These are phyloP conservation scores for Solanum aculeatissimum DNA, from an alignment of 305 asterid genomes.

Conservation along the genomic window DNA sequence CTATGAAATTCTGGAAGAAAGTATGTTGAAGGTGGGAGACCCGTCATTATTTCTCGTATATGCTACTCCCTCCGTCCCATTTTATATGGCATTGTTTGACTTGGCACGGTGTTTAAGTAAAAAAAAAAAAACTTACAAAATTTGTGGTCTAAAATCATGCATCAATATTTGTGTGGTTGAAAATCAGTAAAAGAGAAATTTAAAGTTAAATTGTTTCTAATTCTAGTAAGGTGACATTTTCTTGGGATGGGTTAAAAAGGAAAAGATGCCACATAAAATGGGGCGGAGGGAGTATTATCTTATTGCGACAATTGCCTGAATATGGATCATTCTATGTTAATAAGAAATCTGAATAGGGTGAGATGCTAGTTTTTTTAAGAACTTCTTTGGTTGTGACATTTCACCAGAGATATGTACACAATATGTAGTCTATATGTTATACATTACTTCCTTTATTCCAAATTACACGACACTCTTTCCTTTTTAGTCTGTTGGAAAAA, in stretches of 20 bases:
- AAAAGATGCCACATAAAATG: no score
- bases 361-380: neutral
- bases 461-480: neutral
- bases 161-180: no score
- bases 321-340: neutral
- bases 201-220: no score
- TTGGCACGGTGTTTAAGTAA: no score
- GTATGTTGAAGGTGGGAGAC: conserved; percentile 68
- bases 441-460: neutral
- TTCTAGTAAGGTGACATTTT: no score
- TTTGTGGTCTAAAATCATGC: no score
- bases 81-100: no score
- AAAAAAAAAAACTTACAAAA: no score
- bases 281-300: neutral
- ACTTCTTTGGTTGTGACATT: neutral
- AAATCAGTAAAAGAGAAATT: no score
- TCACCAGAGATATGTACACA: neutral
- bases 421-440: neutral
- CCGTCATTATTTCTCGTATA: neutral
- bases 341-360: neutral
- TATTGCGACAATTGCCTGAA: neutral
- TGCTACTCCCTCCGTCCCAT: neutral
- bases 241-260: no score
- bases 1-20: conserved; percentile 85
- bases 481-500: neutral